Percentiles rank a stretch among this genome's conserved stretches.
Evolutionary conservation across 768 basidiomycete species (phyloP).

Genomic region (Clitopilus hobsonii): DNA sequence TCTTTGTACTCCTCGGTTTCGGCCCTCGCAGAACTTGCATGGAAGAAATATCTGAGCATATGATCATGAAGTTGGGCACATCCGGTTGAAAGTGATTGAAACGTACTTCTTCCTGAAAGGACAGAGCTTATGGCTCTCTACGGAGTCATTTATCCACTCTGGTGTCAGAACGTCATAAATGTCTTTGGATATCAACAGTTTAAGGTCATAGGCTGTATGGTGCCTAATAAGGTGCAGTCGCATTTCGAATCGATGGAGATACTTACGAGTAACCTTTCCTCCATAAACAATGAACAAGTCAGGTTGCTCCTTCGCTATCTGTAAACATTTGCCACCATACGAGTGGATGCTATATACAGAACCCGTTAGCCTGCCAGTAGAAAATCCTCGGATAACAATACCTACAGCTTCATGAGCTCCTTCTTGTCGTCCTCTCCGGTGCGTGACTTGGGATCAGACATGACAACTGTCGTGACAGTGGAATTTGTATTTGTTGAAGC

Average conservation of each 20-base stretch:
- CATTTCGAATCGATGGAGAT: neutral
- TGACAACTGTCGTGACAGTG: constrained; percentile 66
- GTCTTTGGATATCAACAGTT: constrained; percentile 65
- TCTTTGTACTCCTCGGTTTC: constrained; percentile 48
- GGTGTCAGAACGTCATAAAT: constrained; percentile 73
- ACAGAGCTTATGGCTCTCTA: constrained; percentile 48
- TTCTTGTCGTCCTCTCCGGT: constrained; percentile 66
- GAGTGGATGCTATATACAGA: constrained; percentile 56
- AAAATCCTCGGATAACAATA: constrained; percentile 22
- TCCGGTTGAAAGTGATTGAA: neutral
- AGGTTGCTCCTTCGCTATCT: constrained; percentile 53
- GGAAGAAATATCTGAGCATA: constrained; percentile 77
- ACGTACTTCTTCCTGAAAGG: constrained; percentile 67
- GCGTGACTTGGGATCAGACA: constrained; percentile 68
- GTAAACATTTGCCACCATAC: constrained; percentile 62
- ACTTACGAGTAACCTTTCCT: constrained; percentile 64
- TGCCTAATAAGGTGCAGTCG: neutral
- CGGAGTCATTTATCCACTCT: constrained; percentile 76
- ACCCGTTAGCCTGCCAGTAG: neutral
- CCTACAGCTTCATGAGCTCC: constrained; percentile 56
- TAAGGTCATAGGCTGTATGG: constrained; percentile 61
- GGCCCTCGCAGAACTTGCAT: constrained; percentile 52
- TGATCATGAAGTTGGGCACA: neutral
- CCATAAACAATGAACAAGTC: constrained; percentile 62
- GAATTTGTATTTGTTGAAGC: constrained; percentile 2